Percentiles rank a stretch among this genome's conserved stretches.
Evolutionary conservation across 2,329 filamentous ascomycete species (phyloP).

Genomic region (Xylaria sp.): DNA sequence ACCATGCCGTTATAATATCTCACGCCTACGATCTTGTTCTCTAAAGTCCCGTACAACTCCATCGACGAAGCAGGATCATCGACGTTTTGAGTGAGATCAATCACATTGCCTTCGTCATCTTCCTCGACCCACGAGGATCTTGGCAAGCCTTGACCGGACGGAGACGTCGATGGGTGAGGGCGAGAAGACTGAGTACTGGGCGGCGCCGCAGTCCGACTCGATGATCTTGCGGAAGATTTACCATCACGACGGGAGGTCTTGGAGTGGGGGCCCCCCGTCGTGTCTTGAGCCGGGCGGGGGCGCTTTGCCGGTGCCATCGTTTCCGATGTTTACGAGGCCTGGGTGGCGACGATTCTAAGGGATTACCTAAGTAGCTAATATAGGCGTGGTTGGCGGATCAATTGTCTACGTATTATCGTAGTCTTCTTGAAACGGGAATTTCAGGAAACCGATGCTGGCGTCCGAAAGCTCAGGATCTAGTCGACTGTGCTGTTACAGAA

Average conservation of each 20-base stretch:
- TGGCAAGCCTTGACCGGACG: constrained; percentile 17
- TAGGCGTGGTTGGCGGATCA: too few relatives aligned
- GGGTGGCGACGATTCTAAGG: too few relatives aligned
- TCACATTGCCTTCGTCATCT: constrained; percentile 42
- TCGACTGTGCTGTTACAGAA: background rate
- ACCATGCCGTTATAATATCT: constrained; percentile 59
- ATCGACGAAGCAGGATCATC: constrained; percentile 39
- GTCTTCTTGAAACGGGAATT: background rate
- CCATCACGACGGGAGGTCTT: constrained; percentile 21
- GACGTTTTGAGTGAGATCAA: constrained; percentile 49
- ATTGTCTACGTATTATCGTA: background rate
- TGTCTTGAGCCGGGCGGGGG: constrained; percentile 5
- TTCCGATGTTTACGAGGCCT: background rate
- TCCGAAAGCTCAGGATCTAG: background rate
- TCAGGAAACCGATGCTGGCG: background rate
- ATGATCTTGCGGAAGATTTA: constrained; percentile 6
- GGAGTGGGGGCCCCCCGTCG: constrained; percentile 8
- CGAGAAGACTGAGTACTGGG: constrained; percentile 12
- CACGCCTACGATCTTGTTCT: constrained; percentile 60
- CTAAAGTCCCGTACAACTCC: constrained; percentile 53
- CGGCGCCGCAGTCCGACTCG: constrained; percentile 12
- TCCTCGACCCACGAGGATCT: constrained; percentile 26
- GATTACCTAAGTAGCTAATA: too few relatives aligned
- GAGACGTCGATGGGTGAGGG: constrained; percentile 8
- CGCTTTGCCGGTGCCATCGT: constrained; percentile 26